Evolutionary conservation across 768 basidiomycete genomes (phyloP).

Genomic region (Hysterangium stoloniferum): DNA sequence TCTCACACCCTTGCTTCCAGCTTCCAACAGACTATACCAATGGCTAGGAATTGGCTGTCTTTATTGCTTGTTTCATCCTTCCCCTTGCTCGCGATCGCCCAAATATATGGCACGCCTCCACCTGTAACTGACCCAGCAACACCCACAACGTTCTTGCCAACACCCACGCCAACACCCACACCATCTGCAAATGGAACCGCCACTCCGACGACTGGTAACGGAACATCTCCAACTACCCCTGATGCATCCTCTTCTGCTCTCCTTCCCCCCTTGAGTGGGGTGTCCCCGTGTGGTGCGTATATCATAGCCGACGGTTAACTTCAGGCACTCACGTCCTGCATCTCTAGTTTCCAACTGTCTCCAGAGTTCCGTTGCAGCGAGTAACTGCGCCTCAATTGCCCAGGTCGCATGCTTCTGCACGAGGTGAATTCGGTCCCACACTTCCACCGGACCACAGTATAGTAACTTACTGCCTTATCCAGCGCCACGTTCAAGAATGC

Average conservation of each 20-base stretch:
- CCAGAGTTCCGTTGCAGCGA: background rate
- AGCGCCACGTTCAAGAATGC: background rate
- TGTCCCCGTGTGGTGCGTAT: conserved; percentile 3
- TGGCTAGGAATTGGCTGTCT: no score
- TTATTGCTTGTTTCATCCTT: background rate
- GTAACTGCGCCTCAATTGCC: conserved; percentile 7
- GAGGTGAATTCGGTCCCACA: background rate
- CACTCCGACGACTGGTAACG: background rate
- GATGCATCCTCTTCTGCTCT: background rate
- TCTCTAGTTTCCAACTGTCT: conserved; percentile 2
- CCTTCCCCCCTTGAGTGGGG: background rate
- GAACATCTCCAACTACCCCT: background rate
- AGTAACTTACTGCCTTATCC: background rate
- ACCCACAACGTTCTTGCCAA: background rate
- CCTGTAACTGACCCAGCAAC: background rate
- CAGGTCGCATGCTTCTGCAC: conserved; percentile 1
- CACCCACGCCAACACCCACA: background rate
- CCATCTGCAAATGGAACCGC: conserved; percentile 1
- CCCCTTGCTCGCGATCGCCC: background rate
- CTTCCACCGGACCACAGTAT: background rate
- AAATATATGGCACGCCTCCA: no score
- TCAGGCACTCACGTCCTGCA: background rate
- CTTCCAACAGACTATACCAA: no score
- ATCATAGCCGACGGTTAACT: background rate
- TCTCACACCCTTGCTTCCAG: no score